phyloP scores from a whole-genome alignment of 352 stramenopile genomes.

The Peronospora tabacina region DNA sequence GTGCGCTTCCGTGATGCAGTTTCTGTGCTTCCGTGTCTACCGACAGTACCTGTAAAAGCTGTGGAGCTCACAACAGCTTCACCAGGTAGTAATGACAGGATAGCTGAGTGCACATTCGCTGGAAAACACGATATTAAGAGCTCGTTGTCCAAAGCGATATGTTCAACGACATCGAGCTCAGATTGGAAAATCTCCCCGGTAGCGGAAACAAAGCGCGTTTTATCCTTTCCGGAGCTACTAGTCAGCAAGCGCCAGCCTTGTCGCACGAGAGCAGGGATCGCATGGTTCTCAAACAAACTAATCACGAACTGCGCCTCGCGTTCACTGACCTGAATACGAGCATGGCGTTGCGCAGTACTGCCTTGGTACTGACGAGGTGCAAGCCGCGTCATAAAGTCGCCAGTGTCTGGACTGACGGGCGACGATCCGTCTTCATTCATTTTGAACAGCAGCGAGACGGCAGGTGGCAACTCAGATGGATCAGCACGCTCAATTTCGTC shows the following conservation, averaged over 20 bases:
- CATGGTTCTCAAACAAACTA: slow-evolving; percentile 75
- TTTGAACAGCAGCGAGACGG: slow-evolving; percentile 31
- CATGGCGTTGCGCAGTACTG: slow-evolving; percentile 5
- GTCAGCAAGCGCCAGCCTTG: slow-evolving; percentile 58
- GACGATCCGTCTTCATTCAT: slow-evolving; percentile 11
- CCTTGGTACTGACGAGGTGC: neutral
- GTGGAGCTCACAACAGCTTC: slow-evolving; percentile 18
- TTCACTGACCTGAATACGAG: slow-evolving; percentile 53
- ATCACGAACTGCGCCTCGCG: slow-evolving; percentile 68
- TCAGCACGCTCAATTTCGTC: slow-evolving; percentile 78
- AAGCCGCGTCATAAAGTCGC: slow-evolving; percentile 24
- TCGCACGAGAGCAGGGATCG: slow-evolving; percentile 50
- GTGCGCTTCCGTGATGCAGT: slow-evolving; percentile 21
- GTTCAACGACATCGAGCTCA: slow-evolving; percentile 57
- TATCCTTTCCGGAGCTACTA: slow-evolving; percentile 20
- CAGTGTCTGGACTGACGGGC: slow-evolving; percentile 20
- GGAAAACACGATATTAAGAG: slow-evolving; percentile 60
- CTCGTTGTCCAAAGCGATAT: slow-evolving; percentile 61
- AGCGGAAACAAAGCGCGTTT: slow-evolving; percentile 26
- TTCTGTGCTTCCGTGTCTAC: slow-evolving; percentile 10
- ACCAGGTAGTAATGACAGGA: slow-evolving; percentile 50
- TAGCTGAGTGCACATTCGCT: slow-evolving; percentile 60
- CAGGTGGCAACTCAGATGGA: slow-evolving; percentile 36
- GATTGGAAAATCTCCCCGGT: slow-evolving; percentile 46
- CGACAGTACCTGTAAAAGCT: slow-evolving; percentile 7